Evolutionary conservation across 208 protist genomes (phyloP).

Genomic region (Naegleria lovaniensis): DNA sequence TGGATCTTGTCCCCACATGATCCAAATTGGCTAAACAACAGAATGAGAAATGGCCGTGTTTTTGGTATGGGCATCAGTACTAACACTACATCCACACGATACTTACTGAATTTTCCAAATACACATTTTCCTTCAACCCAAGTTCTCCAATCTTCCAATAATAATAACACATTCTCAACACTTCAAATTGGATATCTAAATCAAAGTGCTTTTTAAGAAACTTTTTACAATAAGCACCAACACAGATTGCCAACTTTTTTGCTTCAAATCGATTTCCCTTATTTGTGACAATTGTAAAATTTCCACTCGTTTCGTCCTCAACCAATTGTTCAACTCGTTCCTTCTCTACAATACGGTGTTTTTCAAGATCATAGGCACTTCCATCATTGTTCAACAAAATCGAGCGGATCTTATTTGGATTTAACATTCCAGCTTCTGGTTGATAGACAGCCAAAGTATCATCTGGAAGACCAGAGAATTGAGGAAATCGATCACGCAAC

Average conservation of each 20-base stretch:
- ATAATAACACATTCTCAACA: background rate
- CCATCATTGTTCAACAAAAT: background rate
- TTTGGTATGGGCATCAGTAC: too few species aligned
- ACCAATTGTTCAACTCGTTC: background rate
- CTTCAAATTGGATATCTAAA: background rate
- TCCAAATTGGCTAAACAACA: conserved; percentile 18
- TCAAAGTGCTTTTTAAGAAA: conserved; percentile 16
- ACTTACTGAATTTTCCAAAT: background rate
- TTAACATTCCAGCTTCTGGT: conserved; percentile 11
- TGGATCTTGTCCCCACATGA: background rate
- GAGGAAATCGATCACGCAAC: background rate
- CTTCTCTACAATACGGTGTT: background rate
- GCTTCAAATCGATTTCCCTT: background rate
- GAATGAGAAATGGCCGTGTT: too few species aligned
- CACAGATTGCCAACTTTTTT: conserved; percentile 13
- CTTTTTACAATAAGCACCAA: background rate
- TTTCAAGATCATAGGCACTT: background rate
- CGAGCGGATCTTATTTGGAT: background rate
- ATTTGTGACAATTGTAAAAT: background rate
- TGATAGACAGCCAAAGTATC: background rate
- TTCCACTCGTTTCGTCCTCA: background rate
- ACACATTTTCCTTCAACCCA: background rate
- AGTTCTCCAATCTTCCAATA: background rate
- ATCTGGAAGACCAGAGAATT: background rate
- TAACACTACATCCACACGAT: background rate